phyloP scores from a whole-genome alignment of 2,329 filamentous ascomycete species.

The Didymella keratinophila region DNA sequence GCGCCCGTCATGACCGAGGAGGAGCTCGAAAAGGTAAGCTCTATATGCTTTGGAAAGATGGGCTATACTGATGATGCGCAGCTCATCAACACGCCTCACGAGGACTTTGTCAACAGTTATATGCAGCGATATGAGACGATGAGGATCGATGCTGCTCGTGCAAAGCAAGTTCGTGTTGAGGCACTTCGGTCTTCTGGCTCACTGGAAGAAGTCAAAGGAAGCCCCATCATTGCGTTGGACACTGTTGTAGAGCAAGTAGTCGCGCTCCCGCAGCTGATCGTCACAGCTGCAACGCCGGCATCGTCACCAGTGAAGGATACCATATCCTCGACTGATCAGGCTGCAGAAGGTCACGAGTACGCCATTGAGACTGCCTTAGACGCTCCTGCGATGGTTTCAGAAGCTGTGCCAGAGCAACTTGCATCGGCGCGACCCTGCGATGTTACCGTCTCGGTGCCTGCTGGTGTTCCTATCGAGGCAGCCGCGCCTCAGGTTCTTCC shows the following conservation, averaged over 20 bases:
- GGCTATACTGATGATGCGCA: background rate
- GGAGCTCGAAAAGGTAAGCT: background rate
- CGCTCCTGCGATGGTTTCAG: background rate
- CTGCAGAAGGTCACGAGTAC: too few species aligned
- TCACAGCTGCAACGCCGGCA: background rate
- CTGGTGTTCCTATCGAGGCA: background rate
- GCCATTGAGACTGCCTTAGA: background rate
- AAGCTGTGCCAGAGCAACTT: background rate
- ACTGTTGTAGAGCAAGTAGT: background rate
- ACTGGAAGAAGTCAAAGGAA: too few species aligned
- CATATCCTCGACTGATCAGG: too few species aligned
- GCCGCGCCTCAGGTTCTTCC: background rate
- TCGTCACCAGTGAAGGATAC: background rate
- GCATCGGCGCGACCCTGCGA: background rate
- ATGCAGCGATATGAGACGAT: background rate
- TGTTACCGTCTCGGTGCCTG: background rate
- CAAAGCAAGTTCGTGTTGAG: background rate
- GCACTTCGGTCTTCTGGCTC: background rate
- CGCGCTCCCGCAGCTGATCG: background rate
- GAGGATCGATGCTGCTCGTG: background rate
- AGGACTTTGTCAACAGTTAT: slow-evolving; percentile 8
- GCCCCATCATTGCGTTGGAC: background rate
- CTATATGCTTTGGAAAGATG: too few species aligned
- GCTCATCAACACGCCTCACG: slow-evolving; percentile 3
- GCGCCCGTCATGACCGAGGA: background rate